Conservation (phyloP, 352 stramenopile genomes). For the Saprolegnia diclina region DNA sequence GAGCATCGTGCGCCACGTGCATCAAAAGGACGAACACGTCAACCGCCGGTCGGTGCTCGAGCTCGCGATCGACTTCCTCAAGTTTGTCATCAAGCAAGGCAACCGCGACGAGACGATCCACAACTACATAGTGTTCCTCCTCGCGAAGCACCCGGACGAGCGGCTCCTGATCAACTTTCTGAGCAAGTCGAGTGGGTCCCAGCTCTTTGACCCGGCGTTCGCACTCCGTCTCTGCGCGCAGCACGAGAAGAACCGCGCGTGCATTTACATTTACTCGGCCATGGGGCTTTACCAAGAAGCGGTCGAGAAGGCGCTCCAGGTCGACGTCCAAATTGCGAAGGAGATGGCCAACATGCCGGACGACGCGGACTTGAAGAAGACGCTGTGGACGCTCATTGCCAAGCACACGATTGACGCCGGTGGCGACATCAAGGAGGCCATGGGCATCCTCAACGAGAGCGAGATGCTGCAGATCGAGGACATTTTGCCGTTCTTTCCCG, state of each 20-base stretch:
- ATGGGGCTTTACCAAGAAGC: slow-evolving; percentile 91
- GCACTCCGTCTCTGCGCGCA: slow-evolving; percentile 88
- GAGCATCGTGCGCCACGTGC: slow-evolving; percentile 87
- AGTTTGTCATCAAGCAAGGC: slow-evolving; percentile 89
- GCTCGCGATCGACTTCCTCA: slow-evolving; percentile 89
- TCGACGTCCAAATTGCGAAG: slow-evolving; percentile 91
- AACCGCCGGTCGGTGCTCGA: slow-evolving; percentile 70
- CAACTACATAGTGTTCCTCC: slow-evolving; percentile 89
- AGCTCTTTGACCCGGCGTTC: slow-evolving; percentile 90
- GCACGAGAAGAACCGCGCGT: slow-evolving; percentile 88
- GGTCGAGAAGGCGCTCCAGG: slow-evolving; percentile 85
- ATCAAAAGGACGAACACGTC: slow-evolving; percentile 51
- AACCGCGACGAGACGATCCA: slow-evolving; percentile 89
- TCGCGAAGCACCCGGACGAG: slow-evolving; percentile 87
- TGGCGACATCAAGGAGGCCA: slow-evolving; percentile 75
- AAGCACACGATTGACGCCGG: slow-evolving; percentile 89
- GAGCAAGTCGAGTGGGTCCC: slow-evolving; percentile 78
- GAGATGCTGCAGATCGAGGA: slow-evolving; percentile 90
- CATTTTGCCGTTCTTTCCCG: slow-evolving; percentile 91
- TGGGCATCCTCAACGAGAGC: slow-evolving; percentile 84
- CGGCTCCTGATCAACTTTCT: slow-evolving; percentile 87
- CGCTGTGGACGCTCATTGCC: slow-evolving; percentile 91
- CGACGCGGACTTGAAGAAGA: slow-evolving; percentile 86
- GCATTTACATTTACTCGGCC: slow-evolving; percentile 92
- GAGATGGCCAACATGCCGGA: slow-evolving; percentile 88